Evolutionary conservation across 2,329 filamentous ascomycete species (phyloP).

Genomic region (Colletotrichum musicola): DNA sequence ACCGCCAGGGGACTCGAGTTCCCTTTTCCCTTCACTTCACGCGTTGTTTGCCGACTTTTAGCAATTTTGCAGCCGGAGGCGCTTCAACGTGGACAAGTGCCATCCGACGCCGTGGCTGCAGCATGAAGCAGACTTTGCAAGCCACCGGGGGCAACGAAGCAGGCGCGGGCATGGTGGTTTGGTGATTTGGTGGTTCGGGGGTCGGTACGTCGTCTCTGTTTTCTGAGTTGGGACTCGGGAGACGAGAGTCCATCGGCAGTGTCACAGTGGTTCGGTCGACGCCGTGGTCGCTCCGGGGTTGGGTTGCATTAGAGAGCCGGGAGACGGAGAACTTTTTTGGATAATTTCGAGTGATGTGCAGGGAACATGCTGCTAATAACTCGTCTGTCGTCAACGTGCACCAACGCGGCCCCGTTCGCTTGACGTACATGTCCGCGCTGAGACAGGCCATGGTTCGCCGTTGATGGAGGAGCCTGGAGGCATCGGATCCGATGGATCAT

Average conservation of each 20-base stretch:
- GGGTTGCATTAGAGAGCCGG: constrained; percentile 35
- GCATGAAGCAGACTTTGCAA: constrained; percentile 13
- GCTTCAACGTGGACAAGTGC: neutral
- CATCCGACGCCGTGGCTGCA: constrained; percentile 7
- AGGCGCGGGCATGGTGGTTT: constrained; percentile 2
- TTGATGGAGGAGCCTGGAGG: constrained; percentile 7
- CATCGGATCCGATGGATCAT: constrained; percentile 21
- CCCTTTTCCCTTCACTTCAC: too few relatives aligned
- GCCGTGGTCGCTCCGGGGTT: constrained; percentile 31
- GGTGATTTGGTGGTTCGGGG: constrained; percentile 1
- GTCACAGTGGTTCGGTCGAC: constrained; percentile 30
- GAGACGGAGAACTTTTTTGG: constrained; percentile 18
- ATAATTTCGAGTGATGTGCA: constrained; percentile 30
- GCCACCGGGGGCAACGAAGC: neutral
- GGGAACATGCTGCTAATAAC: constrained; percentile 30
- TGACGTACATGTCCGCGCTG: constrained; percentile 22
- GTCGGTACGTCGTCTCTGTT: neutral
- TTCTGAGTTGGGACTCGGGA: constrained; percentile 11
- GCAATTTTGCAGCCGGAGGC: constrained; percentile 8
- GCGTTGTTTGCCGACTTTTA: neutral
- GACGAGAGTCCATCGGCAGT: constrained; percentile 25
- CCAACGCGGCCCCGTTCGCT: constrained; percentile 17
- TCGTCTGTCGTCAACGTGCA: constrained; percentile 22
- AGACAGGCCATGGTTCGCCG: constrained; percentile 30
- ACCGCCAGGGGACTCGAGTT: neutral